Evolutionary conservation across 1,284 basidiomycete species (phyloP), one percentile per base, ranked within the genome.

Genomic region (Puccinia hordei): DNA sequence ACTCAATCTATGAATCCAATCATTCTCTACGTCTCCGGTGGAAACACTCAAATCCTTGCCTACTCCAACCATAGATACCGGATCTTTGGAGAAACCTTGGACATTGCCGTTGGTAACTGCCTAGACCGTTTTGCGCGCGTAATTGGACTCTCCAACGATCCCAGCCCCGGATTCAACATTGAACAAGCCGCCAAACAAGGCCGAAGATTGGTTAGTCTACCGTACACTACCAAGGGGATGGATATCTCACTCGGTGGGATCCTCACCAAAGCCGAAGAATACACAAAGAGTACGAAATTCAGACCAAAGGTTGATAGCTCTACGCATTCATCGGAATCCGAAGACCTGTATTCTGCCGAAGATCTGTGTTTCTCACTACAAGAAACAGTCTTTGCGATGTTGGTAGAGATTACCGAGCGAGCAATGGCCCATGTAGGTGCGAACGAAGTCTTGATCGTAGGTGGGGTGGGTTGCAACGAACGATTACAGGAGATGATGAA

Each of bases 221-320:
- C 97, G 6, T 99, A 99, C 85, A 90, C 95, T 0, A 99, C 96
- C 0, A 99, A 99, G 86, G 97, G 97, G 24, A 99, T 99, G 97
- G 97, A 99, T 85, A 88, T 99, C 82, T 93, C 94, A 82, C 88
- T 99, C 75, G 96, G 95, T 4, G 97, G 97, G 0, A 92, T 99
- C 80, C 87, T 99, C 57, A 92, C 93, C 12, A 91, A 93, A 2
- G 90, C 91, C 8, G 97, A 98, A 87, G 91, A 92, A 0, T 96
- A 95, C 84, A 98, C 93, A 0, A 77, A 83, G 35, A 82, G 81
- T 9, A 53, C 63, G 55, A 75, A 75, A 15, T 46, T 61, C 41
- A 59, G 27, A 2, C 9, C 17, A 0, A 35, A 33, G 8, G 13
- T 73, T 1, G 76, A 75, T 22, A 59, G 17, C 15, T 10, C 30